Conservation (phyloP, 306 rosid species). For the Rosa persica region DNA sequence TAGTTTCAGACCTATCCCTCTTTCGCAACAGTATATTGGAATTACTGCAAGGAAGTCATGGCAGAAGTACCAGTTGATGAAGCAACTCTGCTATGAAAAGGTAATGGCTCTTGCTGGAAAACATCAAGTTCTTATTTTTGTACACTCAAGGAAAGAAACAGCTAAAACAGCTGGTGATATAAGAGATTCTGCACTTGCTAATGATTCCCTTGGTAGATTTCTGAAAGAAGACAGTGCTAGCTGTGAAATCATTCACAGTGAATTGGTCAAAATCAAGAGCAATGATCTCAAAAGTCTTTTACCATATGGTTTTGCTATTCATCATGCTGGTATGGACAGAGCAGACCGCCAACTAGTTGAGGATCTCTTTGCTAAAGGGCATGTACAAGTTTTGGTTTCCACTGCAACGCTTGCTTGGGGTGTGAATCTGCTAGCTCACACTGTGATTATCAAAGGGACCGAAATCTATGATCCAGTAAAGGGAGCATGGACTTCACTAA, state of each 20-base stretch:
- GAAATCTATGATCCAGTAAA: slow-evolving; percentile 87
- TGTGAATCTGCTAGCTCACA: slow-evolving; percentile 89
- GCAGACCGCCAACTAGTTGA: slow-evolving; percentile 90
- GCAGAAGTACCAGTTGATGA: slow-evolving; percentile 98
- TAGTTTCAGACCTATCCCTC: slow-evolving; percentile 92
- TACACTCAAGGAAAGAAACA: slow-evolving; percentile 93
- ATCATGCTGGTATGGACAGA: slow-evolving; percentile 92
- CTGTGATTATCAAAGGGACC: slow-evolving; percentile 87
- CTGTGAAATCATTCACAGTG: slow-evolving; percentile 82
- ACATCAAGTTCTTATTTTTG: slow-evolving; percentile 93
- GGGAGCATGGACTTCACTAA: slow-evolving; percentile 93
- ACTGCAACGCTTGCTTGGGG: slow-evolving; percentile 99
- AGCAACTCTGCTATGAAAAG: slow-evolving; percentile 85
- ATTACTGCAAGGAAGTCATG: slow-evolving; percentile 85
- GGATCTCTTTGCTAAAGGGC: slow-evolving; percentile 92
- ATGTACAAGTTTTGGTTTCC: slow-evolving; percentile 90
- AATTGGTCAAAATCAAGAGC: slow-evolving; percentile 69
- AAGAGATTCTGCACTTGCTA: slow-evolving; percentile 86
- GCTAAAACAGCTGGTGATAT: slow-evolving; percentile 95
- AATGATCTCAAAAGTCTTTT: slow-evolving; percentile 91
- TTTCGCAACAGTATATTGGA: slow-evolving; percentile 90
- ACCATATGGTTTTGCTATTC: slow-evolving; percentile 93
- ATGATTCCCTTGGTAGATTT: slow-evolving; percentile 84
- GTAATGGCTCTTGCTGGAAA: slow-evolving; percentile 89
- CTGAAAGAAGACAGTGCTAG: slow-evolving; percentile 93